A percentile compares a stretch with the other conserved stretches of the same genome.
Conservation (phyloP, 2,329 filamentous ascomycete genomes). For the Arthroderma uncinatum region DNA sequence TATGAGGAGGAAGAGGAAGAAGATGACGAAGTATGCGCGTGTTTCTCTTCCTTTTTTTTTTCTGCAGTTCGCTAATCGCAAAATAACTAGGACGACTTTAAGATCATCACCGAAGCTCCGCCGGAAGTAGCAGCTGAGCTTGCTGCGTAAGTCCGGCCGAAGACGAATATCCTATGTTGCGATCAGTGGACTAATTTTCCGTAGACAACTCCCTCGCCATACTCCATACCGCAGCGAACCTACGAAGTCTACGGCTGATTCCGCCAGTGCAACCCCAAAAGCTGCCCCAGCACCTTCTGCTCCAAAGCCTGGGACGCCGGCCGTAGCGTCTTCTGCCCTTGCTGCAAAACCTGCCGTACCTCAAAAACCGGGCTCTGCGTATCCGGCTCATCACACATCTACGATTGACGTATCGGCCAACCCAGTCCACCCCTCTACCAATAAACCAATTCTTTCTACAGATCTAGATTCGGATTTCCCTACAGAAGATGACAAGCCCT, state of each 20-base stretch:
- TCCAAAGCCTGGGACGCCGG: slow-evolving; percentile 22
- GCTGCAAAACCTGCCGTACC: slow-evolving; percentile 27
- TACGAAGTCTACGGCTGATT: neutral
- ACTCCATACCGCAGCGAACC: slow-evolving; percentile 27
- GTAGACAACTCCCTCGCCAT: slow-evolving; percentile 32
- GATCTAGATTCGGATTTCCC: slow-evolving; percentile 66
- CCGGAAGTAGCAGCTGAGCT: slow-evolving; percentile 30
- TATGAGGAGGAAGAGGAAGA: slow-evolving; percentile 33
- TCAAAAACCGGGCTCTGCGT: slow-evolving; percentile 51
- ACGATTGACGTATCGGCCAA: slow-evolving; percentile 75
- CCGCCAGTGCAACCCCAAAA: slow-evolving; percentile 17
- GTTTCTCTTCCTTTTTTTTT: too few relatives aligned
- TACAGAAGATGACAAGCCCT: slow-evolving; percentile 70
- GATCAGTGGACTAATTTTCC: slow-evolving; percentile 6
- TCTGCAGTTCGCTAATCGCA: neutral
- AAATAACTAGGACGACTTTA: slow-evolving; percentile 35
- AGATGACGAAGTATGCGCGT: slow-evolving; percentile 28
- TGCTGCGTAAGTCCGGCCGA: slow-evolving; percentile 7
- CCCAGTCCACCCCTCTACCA: slow-evolving; percentile 60
- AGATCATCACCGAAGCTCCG: slow-evolving; percentile 40
- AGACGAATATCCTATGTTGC: slow-evolving; percentile 4
- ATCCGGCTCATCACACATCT: slow-evolving; percentile 58
- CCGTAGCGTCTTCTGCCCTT: slow-evolving; percentile 24
- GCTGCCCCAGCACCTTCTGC: slow-evolving; percentile 26
- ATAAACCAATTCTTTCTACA: slow-evolving; percentile 71